Conservation (phyloP, 164 flowering plant species). For the Magnolia kwangsiensis region DNA sequence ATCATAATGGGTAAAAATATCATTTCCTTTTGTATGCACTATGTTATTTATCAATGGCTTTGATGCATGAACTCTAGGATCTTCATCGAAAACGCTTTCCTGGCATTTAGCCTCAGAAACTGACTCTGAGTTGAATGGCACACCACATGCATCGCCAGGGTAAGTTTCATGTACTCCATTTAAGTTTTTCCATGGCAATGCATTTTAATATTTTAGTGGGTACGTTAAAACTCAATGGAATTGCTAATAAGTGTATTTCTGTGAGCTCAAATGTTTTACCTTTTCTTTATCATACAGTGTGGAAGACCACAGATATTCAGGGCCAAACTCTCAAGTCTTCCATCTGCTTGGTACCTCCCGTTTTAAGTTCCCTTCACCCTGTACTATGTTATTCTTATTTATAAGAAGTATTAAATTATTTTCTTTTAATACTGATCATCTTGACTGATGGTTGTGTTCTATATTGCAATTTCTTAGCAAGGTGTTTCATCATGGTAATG, state of each 20-base stretch:
- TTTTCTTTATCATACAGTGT: conserved; percentile 33
- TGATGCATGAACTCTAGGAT: conserved; percentile 31
- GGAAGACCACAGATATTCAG: conserved; percentile 37
- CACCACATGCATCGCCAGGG: conserved; percentile 25
- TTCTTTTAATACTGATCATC: too few species aligned
- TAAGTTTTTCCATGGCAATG: background rate
- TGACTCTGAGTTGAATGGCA: conserved; percentile 53
- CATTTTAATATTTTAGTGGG: background rate
- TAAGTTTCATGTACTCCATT: conserved; percentile 1
- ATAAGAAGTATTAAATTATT: background rate
- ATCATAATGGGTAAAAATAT: too few species aligned
- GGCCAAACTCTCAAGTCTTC: conserved; percentile 40
- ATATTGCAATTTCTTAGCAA: too few species aligned
- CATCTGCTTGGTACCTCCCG: conserved; percentile 50
- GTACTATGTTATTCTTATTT: background rate
- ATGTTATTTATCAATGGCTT: background rate
- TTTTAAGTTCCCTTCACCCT: background rate
- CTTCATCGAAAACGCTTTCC: conserved; percentile 75
- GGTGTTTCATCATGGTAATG: background rate
- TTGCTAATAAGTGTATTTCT: background rate
- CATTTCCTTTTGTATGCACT: background rate
- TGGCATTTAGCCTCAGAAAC: conserved; percentile 95
- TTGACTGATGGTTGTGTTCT: too few species aligned
- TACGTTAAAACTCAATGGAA: background rate
- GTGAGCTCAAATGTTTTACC: background rate